Evolutionary conservation across 371 early-diverging fungal species (phyloP), one percentile per base, ranked within the genome.

Genomic region (Mucor mucedo): DNA sequence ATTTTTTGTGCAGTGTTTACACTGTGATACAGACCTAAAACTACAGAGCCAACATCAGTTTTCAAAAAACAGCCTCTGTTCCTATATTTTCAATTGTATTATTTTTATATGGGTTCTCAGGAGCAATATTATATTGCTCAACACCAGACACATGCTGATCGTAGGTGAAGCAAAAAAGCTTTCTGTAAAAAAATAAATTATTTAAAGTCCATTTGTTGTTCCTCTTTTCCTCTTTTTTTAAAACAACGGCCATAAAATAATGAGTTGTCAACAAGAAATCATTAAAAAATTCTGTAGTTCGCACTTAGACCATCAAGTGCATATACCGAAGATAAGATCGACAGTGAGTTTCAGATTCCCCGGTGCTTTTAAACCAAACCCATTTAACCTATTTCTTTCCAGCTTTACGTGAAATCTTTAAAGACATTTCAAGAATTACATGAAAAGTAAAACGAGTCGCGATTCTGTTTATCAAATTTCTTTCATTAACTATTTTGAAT

Each of bases 361-460:
- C 32, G 27, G 27, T 44, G 45, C 13, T 4, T 1, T 44, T 4
- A n/a, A 44, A 11, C 14, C 27, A 52, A 28, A 28, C n/a, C 5
- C 28, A 8, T 28, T 48, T 47, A 27, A 27, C 14, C 10, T 28
- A 4, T 28, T 49, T 28, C 52, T 35, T 47, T 45, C 16, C n/a
- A 64, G 65, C 39, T 58, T 8, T 64, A 64, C 35, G 52, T 11
- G 8, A 45, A 45, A 3, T 30, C 58, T 2, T 28, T 32, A 33
- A 7, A 40, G 29, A 27, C 57, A 27, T 64, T 52, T 49, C 52
- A 64, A 44, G 44, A 49, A 28, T 21, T 64, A 4, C 52, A 64
- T 45, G 28, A 52, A 57, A 32, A 14, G 64, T 64, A 64, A 41
- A 8, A 8, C 1, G 30, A 52, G 21, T 42, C 27, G 13, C 21